A percentile compares a stretch with the other conserved stretches of the same genome.
phyloP scores from a whole-genome alignment of 1,139 yeast genomes.

The Yamadazyma diddensiae region DNA sequence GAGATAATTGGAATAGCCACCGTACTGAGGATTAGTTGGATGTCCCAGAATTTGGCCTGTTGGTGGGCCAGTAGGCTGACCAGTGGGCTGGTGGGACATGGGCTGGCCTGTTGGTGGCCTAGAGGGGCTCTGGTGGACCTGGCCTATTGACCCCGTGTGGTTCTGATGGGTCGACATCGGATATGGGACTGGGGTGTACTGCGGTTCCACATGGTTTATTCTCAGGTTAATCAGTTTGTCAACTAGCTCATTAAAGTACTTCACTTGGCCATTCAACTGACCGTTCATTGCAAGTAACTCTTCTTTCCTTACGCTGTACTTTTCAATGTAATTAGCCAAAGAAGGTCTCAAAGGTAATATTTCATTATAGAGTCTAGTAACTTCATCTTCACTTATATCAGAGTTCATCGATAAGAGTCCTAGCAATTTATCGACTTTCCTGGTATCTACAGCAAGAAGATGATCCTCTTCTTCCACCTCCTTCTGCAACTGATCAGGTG shows the following conservation, averaged over 20 bases:
- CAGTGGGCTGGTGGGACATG: no score
- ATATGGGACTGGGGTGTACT: neutral
- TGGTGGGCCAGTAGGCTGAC: no score
- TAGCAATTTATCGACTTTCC: conserved; percentile 62
- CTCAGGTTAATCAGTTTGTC: conserved; percentile 41
- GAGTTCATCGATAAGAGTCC: conserved; percentile 51
- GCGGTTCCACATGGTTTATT: conserved; percentile 10
- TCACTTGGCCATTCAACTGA: conserved; percentile 65
- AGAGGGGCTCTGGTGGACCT: conserved; percentile 1
- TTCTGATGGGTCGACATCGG: conserved; percentile 1
- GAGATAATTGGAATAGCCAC: conserved; percentile 2
- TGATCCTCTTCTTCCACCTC: conserved; percentile 31
- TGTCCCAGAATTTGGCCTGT: no score
- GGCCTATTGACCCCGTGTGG: conserved; percentile 5
- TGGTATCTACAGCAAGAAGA: conserved; percentile 29
- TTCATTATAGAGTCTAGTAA: conserved; percentile 60
- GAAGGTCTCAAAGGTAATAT: conserved; percentile 72
- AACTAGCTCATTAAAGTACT: conserved; percentile 66
- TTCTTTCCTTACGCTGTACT: conserved; percentile 69
- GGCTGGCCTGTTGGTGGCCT: no score
- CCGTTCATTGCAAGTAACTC: conserved; percentile 70
- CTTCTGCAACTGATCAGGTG: conserved; percentile 41
- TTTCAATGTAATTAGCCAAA: conserved; percentile 69
- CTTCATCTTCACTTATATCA: conserved; percentile 35
- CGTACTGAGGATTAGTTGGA: no score